Base-by-base conservation (phyloP, 805 yeast genomes). In the Kodamaea jinghongensis region DNA sequence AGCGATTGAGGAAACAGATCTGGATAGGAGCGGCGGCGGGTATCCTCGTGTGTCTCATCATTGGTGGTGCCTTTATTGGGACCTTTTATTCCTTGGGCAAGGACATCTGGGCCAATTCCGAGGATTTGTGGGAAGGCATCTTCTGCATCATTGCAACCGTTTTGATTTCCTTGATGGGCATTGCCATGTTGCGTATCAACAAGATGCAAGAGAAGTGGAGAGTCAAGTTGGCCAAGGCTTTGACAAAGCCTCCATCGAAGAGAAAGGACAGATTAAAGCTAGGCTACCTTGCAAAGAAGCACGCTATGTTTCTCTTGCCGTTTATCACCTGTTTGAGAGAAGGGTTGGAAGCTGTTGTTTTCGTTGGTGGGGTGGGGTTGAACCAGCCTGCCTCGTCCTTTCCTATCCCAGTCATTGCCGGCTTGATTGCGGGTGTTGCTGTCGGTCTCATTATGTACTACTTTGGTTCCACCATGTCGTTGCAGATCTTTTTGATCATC, bases 131-230 rank as follows among this genome's bases (percentile, higher is more conserved):
- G 98, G 99, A 91, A 75, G 98, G 97, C 71, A 73, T 87, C 42
- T 89, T 91, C 61, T 86, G 95, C 66, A 68, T 91, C 50, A 81
- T 91, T 61, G 99, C 98, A 2, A 79, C 96, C 0, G 68, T 86
- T 34, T 78, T 91, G 79, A 91, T 91, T 58, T 78, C 96, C 9
- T 53, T 84, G 53, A 90, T 91, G 97, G 98, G 99, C 62, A 76
- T 91, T 56, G 96, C 97, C 42, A 86, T 91, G 96, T 76, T 91
- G 58, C 80, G 98, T 67, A 76, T 91, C 63, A 90, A 90, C 73
- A 89, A 90, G 73, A 87, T 90, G 96, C 89, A 88, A 69, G 91
- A 80, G 51, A 91, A 91, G 70, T 91, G 99, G 99, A 81, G 96
- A 72, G 75, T 89, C 50, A 91, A 91, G 70, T 86, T 91, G 59